Evolutionary conservation across 139 green algal species (phyloP), one percentile per base, ranked within the genome.

Genomic region (Nannochloris sp.): DNA sequence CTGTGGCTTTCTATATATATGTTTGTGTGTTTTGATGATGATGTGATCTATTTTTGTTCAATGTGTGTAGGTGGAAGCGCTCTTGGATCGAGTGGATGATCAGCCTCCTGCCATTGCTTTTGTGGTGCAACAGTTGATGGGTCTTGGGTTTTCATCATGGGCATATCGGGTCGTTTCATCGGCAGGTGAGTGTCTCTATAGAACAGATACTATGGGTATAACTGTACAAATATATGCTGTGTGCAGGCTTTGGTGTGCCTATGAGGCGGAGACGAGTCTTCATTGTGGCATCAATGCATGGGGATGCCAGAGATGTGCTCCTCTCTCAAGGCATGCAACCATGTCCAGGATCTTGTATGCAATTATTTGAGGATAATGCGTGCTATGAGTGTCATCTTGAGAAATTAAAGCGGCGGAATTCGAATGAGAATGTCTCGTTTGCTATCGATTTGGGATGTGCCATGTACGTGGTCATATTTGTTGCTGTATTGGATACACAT

Each of bases 401-500:
- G 10, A 45, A 20, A 40, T 59, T 75, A 56, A 58, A 46, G 25
- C 55, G 31, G 31, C 44, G 36, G 50, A 45, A 45, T 17, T 25
- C 13, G 9, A 65, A 74, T 37, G 63, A 78, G 14, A 46, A 64
- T 4, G 63, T 64, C 56, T 82, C 82, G 8, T 84, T 87, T 59
- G 88, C 85, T 2, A 13, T 94, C 23, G 88, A 95, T 73, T 67
- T 95, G 26, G 87, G 88, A 49, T 91, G 93, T 66, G 87, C 88
- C 8, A 70, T 80, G 77, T 40, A 40, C 11, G 33, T 40, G 33
- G 9, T 3, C 33, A 40, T 40, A 6, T 12, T 40, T 40, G 8
- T 40, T 40, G 33, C 8, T 40, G 8, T 1, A 9, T 58, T 2
- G 49, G 10, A 49, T 58, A 10, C 25, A 13, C 25, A 9, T 58